Conservation (phyloP, 2,329 filamentous ascomycete genomes). For the Penicillium sp. region DNA sequence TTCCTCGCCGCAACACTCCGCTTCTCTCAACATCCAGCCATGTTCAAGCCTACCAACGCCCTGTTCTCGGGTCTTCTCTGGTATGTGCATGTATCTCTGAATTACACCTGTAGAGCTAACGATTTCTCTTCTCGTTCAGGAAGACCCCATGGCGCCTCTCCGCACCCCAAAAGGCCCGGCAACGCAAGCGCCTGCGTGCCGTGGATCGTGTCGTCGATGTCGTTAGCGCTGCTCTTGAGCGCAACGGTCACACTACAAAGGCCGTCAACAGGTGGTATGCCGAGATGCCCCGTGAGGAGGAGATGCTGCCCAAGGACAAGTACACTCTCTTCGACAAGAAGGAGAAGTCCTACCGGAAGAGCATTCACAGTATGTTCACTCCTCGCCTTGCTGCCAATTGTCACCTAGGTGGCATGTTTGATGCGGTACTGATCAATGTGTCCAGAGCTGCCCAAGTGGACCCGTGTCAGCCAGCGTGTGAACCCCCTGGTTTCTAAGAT, state of each 20-base stretch:
- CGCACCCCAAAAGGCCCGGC: constrained; percentile 79
- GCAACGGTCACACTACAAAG: constrained; percentile 64
- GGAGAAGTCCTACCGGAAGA: constrained; percentile 91
- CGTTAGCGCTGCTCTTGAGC: constrained; percentile 70
- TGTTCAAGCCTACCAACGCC: constrained; percentile 78
- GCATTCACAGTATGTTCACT: constrained; percentile 80
- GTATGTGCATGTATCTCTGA: constrained; percentile 43
- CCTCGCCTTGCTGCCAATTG: not conserved
- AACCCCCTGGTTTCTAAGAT: constrained; percentile 88
- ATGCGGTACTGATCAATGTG: not conserved
- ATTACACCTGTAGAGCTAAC: constrained; percentile 16
- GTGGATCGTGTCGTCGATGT: constrained; percentile 86
- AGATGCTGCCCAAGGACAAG: constrained; percentile 96
- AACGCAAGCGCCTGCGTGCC: constrained; percentile 72
- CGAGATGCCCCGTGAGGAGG: constrained; percentile 90
- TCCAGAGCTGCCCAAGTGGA: constrained; percentile 83
- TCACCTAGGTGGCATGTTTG: not conserved
- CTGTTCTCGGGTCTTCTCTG: constrained; percentile 78
- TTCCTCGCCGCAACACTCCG: constrained; percentile 14
- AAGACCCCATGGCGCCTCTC: constrained; percentile 98
- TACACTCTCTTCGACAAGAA: constrained; percentile 98
- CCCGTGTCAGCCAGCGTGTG: constrained; percentile 83
- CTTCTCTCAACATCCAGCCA: constrained; percentile 40
- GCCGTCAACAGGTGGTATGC: constrained; percentile 84
- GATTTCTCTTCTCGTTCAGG: constrained; percentile 45